Base-by-base conservation (phyloP, 1,139 yeast species). In the Pichia sp. region DNA sequence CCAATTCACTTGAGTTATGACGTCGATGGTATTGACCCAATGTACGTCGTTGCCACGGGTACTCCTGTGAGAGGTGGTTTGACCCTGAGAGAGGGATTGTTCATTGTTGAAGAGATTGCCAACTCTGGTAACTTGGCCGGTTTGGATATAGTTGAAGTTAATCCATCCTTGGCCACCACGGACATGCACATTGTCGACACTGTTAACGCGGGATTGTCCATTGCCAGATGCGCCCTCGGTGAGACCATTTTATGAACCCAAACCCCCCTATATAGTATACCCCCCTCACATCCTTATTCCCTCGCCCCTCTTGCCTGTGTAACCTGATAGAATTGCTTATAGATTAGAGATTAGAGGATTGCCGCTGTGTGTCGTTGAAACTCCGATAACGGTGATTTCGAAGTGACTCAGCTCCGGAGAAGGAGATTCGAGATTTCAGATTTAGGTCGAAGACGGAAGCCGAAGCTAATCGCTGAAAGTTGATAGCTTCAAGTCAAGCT, bases 1-100 rank as follows among this genome's bases (percentile, higher is more conserved):
- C 97, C 98, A 28, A 71, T 91, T 47, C 96, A 91, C 64, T 64
- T 93, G 50, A 81, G 94, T 26, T 91, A 88, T 58, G 98, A 91
- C 56, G 96, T 91, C 34, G 98, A 91, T 60, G 96, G 97, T 30
- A 79, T 91, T 46, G 98, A 91, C 61, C 98, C 98, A 34, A 70
- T 77, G 45, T 86, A 69, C 55, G 96, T 93, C 13, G 96, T 96
- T 22, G 95, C 97, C 27, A 91, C 98, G 2, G 98, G 98, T 39
- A 91, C 98, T 2, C 88, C 97, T 39, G 98, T 91, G 15, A 80
- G 95, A 58, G 97, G 97, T 45, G 98, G 98, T 4, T 69, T 91
- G 46, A 80, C 96, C 7, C 72, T 91, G 61, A 74, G 98, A 64
- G 98, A 91, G 63, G 97, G 96, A 32, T 72, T 93, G 56, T 91